These are phyloP conservation scores for Lepraria neglecta DNA, from an alignment of 495 filamentous ascomycete species.

Conservation along the genomic window DNA sequence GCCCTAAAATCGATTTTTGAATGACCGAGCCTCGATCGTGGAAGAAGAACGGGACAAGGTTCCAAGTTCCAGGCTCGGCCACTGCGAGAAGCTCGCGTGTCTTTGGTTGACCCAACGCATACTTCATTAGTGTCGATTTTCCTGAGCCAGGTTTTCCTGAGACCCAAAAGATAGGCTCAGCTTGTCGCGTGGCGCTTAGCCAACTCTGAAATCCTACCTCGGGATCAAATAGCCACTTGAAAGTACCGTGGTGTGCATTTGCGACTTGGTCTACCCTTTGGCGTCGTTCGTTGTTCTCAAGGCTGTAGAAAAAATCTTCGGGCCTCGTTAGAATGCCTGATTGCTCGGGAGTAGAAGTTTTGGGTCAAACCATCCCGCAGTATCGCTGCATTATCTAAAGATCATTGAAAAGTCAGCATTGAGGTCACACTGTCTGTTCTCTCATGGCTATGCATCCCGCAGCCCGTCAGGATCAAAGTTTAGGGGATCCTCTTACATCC, in stretches of 20 bases:
- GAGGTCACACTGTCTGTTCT: not conserved
- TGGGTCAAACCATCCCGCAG: not conserved
- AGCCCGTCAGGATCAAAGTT: too few relatives aligned
- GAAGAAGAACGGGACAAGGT: constrained; percentile 25
- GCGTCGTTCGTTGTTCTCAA: not conserved
- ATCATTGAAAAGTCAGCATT: constrained; percentile 1
- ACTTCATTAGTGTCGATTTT: too few relatives aligned
- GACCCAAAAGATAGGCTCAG: constrained; percentile 33
- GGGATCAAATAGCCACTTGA: not conserved
- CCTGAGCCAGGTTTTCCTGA: constrained; percentile 45
- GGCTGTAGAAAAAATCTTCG: not conserved
- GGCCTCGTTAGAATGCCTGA: not conserved
- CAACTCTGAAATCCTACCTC: not conserved
- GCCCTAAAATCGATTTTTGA: constrained; percentile 26
- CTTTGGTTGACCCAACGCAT: constrained; percentile 20
- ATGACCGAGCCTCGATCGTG: constrained; percentile 27
- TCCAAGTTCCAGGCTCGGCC: not conserved
- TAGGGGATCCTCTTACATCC: not conserved
- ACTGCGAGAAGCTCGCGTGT: constrained; percentile 8
- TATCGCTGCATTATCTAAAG: not conserved
- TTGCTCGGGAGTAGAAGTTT: not conserved
- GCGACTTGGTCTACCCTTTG: not conserved
- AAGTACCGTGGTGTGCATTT: not conserved
- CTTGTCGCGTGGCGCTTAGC: not conserved
- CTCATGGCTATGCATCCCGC: not conserved